A percentile compares a stretch with the other conserved stretches of the same genome.
Evolutionary conservation across 2,329 filamentous ascomycete species (phyloP).

Genomic region (Didymella exigua): DNA sequence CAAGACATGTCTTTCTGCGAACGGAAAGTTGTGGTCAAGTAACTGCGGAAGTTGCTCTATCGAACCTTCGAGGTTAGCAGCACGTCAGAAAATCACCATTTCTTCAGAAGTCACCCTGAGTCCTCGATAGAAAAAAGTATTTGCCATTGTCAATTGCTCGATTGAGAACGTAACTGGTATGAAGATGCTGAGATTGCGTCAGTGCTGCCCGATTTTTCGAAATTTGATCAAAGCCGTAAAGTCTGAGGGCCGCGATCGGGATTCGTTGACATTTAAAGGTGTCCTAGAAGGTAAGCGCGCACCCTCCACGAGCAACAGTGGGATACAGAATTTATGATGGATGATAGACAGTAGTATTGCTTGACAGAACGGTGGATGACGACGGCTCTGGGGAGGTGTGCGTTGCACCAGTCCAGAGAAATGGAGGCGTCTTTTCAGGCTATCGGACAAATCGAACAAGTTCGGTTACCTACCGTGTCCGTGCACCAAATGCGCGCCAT

Average conservation of each 20-base stretch:
- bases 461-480: too few relatives aligned
- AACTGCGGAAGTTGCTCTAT: not conserved
- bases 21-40: not conserved
- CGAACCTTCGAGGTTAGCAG: too few relatives aligned
- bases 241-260: not conserved
- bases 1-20: not conserved
- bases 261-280: not conserved
- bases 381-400: not conserved
- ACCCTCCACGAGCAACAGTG: not conserved
- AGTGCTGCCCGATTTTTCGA: not conserved
- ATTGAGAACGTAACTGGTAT: not conserved
- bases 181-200: not conserved
- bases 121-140: not conserved
- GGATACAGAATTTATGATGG: not conserved
- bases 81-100: too few relatives aligned
- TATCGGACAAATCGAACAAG: not conserved
- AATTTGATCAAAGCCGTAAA: not conserved
- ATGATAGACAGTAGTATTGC: not conserved
- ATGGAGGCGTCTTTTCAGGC: not conserved
- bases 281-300: not conserved
- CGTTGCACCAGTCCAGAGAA: not conserved
- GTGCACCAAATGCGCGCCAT: too few relatives aligned
- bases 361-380: not conserved
- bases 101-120: not conserved
- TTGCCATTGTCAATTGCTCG: not conserved